Evolutionary conservation across 805 yeast species (phyloP), one percentile per base, ranked within the genome.

Genomic region (Yamadazyma akitaensis): DNA sequence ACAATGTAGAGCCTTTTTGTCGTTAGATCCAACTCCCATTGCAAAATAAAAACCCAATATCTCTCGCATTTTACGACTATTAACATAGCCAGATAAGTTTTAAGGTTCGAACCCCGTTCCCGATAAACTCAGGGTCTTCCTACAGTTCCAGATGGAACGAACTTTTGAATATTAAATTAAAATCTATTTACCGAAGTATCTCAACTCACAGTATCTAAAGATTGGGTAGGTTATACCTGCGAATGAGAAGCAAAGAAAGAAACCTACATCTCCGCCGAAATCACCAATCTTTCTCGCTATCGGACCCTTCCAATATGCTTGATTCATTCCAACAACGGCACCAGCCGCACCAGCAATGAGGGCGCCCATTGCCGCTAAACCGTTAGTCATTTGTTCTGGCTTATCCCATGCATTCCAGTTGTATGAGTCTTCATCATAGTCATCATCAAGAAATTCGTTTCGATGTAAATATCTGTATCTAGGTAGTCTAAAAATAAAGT

Each of bases 261-360:
- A 64, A 49, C 68, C 73, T 24, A 68, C 57, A 47, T 68, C 73
- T 14, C 70, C 72, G 11, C 71, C 71, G 28, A 48, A 50, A 5
- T 49, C 64, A 1, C 68, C 67, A 5, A 64, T 59, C n/a, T 47
- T 49, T 25, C 46, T 47, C 14, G 73, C 73, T n/a, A 68, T 47
- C 1, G 71, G 71, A 1, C 73, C 73, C 6, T 54, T 55, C 62
- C 65, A 68, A 51, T 68, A 68, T 1, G 64, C 61, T 46, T 68
- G 73, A 13, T 68, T 61, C 73, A 68, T 68, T 2, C 73, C 73
- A n/a, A 68, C 57, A 2, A 65, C 68, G 1, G 73, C 73, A 16
- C 73, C 73, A 1, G 61, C 61, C 1, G 65, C 68, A 3, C 73
- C 73, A 34, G 53, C 45, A 10, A 54, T 42, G 43, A 67, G 67